Evolutionary conservation across 108 stramenopile genomes (phyloP).

Genomic region (Cyclotella sp.): DNA sequence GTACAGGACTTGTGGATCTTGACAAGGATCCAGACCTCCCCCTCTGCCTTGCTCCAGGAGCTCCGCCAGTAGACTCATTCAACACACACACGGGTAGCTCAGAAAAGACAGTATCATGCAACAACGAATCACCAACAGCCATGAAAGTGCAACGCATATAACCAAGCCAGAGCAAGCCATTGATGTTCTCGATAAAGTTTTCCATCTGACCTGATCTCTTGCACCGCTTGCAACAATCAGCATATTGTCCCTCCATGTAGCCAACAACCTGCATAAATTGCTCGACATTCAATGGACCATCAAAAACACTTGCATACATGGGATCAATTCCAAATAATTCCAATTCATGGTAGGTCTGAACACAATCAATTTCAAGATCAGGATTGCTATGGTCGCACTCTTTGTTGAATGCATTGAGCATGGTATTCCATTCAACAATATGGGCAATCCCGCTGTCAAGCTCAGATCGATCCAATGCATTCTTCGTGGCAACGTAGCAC

Average conservation of each 20-base stretch:
- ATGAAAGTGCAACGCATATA: constrained; percentile 5
- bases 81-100: neutral
- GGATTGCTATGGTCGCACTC: too few relatives aligned
- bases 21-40: too few relatives aligned
- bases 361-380: neutral
- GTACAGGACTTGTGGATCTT: neutral
- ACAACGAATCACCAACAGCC: neutral
- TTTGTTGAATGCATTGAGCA: neutral
- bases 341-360: neutral
- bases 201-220: neutral
- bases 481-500: neutral
- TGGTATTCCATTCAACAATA: neutral
- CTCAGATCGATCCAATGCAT: neutral
- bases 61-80: too few relatives aligned
- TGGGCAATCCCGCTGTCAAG: neutral
- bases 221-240: neutral
- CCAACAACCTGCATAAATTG: neutral
- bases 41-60: neutral
- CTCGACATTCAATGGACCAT: neutral
- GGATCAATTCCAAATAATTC: neutral
- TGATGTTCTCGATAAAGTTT: too few relatives aligned
- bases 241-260: neutral
- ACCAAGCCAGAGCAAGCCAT: neutral
- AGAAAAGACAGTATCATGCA: constrained; percentile 2
- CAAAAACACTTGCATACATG: neutral